A percentile compares a stretch with the other conserved stretches of the same genome.
Conservation (phyloP, 1,139 yeast genomes). For the Geotrichum citri-aurantii region DNA sequence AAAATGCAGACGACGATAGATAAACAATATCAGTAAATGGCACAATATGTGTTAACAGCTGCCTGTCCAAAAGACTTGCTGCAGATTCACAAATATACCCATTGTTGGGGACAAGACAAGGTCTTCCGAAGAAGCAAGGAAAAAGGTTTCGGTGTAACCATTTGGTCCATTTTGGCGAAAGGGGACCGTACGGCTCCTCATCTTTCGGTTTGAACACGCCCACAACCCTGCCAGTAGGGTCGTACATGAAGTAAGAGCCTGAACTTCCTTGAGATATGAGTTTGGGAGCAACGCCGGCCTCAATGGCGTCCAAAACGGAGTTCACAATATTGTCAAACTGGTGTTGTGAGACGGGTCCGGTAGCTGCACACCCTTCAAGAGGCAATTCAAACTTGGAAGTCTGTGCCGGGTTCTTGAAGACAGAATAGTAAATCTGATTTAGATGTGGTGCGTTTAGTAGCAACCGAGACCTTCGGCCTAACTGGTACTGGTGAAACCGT, state of each 20-base stretch:
- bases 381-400: slow-evolving; percentile 28
- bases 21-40: slow-evolving; percentile 60
- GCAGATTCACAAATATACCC: slow-evolving; percentile 73
- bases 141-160: slow-evolving; percentile 72
- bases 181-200: slow-evolving; percentile 76
- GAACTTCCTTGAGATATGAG: slow-evolving; percentile 63
- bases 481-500: slow-evolving; percentile 6
- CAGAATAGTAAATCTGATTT: slow-evolving; percentile 46
- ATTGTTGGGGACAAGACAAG: slow-evolving; percentile 65
- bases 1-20: slow-evolving; percentile 51
- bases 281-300: slow-evolving; percentile 41
- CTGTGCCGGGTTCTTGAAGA: slow-evolving; percentile 41
- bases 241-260: slow-evolving; percentile 60
- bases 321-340: slow-evolving; percentile 40
- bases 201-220: slow-evolving; percentile 77
- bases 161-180: slow-evolving; percentile 75
- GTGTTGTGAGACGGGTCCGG: slow-evolving; percentile 33
- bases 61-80: slow-evolving; percentile 59
- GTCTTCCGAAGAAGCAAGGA: slow-evolving; percentile 72
- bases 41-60: slow-evolving; percentile 53
- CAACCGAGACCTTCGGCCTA: slow-evolving; percentile 4
- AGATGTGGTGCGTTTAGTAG: slow-evolving; percentile 7
- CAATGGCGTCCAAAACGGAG: slow-evolving; percentile 43
- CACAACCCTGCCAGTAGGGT: slow-evolving; percentile 35
- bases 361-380: slow-evolving; percentile 31